phyloP scores from a whole-genome alignment of 305 asterid species.

The Lippia alba region DNA sequence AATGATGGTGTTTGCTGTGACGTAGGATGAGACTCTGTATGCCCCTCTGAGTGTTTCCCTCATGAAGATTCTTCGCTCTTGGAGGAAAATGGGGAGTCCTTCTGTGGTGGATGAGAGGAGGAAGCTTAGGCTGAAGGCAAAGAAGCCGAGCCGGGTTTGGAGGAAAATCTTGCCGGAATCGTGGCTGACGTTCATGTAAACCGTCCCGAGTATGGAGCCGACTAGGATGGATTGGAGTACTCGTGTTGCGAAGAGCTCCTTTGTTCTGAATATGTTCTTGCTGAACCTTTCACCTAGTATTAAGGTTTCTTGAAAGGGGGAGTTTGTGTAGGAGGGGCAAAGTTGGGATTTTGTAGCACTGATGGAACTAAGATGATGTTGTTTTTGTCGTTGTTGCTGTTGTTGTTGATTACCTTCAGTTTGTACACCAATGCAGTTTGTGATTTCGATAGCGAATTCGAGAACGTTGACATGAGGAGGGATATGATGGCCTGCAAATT shows the following conservation, averaged over 20 bases:
- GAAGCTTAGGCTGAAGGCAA: conserved; percentile 74
- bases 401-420: background rate
- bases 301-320: conserved; percentile 48
- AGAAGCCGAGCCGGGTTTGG: conserved; percentile 72
- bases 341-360: background rate
- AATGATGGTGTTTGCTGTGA: conserved; percentile 66
- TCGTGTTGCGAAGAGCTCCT: conserved; percentile 69
- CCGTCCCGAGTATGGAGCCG: conserved; percentile 71
- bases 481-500: conserved; percentile 45
- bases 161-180: conserved; percentile 38
- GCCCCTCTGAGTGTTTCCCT: conserved; percentile 80
- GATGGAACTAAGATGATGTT: background rate
- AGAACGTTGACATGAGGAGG: conserved; percentile 75
- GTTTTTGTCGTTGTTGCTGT: background rate
- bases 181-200: conserved; percentile 57
- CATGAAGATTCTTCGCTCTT: conserved; percentile 67
- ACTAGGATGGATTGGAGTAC: conserved; percentile 59
- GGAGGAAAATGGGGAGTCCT: conserved; percentile 78
- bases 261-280: conserved; percentile 75
- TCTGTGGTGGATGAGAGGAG: conserved; percentile 77
- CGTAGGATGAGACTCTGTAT: conserved; percentile 74
- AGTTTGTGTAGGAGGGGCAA: conserved; percentile 46
- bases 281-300: conserved; percentile 63
- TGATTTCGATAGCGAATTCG: conserved; percentile 74
- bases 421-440: conserved; percentile 37